Base-by-base conservation (phyloP, 1,284 basidiomycete genomes). In the Sanghuangporus weigelae region DNA sequence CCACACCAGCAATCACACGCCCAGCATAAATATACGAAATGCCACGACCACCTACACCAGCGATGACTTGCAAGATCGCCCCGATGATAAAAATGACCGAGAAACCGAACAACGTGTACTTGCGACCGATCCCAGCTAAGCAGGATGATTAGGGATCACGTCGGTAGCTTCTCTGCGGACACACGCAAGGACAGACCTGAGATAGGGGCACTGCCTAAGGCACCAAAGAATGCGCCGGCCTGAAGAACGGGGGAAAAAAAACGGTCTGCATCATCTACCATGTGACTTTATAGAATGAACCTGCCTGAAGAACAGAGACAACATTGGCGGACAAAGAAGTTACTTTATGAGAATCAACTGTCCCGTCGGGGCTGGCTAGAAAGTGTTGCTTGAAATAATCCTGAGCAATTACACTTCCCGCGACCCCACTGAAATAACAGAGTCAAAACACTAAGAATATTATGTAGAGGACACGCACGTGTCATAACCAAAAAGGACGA, bases 161-260 rank as follows among this genome's bases (percentile, higher is more conserved):
- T n/a, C 12, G 16, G 7, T n/a, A 57, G 53, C 14, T 51, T 51
- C 26, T 26, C 49, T 7, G 49, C 1, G 10, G 31, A 14, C 38
- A 12, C 7, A 19, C 35, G 11, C 7, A 36, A 21, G 8, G 11
- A 44, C 76, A 50, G 63, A 87, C 87, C 76, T 31, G 88, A 89
- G 31, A 89, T 69, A 0, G 86, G 86, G 0, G 85, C 83, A 66
- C 82, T 85, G 21, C 79, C 77, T 5, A 93, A 71, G 11, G 90
- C 87, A 55, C 91, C 90, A 70, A 92, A 92, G 79, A 92, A 92
- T 1, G 87, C 87, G 44, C 90, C 90, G 1, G 85, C 90, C 71
- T 92, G 89, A 19, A 92, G 80, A 21, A 92, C 88, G 7, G 89
- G 87, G 31, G 92, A n/a, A n/a, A 16, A 46, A 14, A 46, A 19